Percentiles rank a stretch among this genome's conserved stretches.
Conservation (phyloP, 331 rosid genomes). For the Cydonia oblonga region DNA sequence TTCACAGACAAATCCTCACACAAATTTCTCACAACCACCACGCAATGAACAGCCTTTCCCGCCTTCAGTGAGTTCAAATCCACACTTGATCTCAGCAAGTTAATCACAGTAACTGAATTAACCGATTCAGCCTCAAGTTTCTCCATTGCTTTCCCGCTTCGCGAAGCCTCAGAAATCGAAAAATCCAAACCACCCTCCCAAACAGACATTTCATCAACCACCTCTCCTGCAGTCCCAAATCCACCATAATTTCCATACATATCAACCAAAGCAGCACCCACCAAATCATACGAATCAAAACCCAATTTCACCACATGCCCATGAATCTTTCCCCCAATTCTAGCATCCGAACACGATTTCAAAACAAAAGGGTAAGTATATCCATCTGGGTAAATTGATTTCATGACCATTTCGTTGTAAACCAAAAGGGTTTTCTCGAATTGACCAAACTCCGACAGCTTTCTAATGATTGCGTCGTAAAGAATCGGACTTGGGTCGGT, state of each 20-base stretch:
- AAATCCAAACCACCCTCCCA: slow-evolving; percentile 3
- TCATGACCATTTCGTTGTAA: slow-evolving; percentile 40
- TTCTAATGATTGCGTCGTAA: slow-evolving; percentile 30
- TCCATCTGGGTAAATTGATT: slow-evolving; percentile 40
- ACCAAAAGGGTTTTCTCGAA: slow-evolving; percentile 28
- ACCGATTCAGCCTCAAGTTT: slow-evolving; percentile 25
- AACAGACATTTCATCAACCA: slow-evolving; percentile 12
- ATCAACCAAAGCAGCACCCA: slow-evolving; percentile 27
- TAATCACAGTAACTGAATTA: slow-evolving; percentile 26
- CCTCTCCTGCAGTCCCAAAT: slow-evolving; percentile 10
- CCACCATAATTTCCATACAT: slow-evolving; percentile 16
- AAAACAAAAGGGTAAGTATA: slow-evolving; percentile 32
- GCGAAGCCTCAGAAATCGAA: slow-evolving; percentile 31
- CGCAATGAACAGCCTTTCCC: slow-evolving; percentile 39
- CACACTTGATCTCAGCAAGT: slow-evolving; percentile 34
- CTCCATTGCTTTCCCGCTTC: slow-evolving; percentile 3
- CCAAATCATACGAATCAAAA: slow-evolving; percentile 34
- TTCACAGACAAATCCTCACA: slow-evolving; percentile 38
- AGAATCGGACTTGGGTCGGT: slow-evolving; percentile 27
- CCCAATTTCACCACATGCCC: slow-evolving; percentile 59
- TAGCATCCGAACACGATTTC: slow-evolving; percentile 27
- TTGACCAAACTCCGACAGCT: slow-evolving; percentile 27
- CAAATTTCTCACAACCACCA: slow-evolving; percentile 35
- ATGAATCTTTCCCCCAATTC: slow-evolving; percentile 35
- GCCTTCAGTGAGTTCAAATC: slow-evolving; percentile 28